phyloP scores from a whole-genome alignment of 2,329 filamentous ascomycete species.

The Fusarium decemcellulare region DNA sequence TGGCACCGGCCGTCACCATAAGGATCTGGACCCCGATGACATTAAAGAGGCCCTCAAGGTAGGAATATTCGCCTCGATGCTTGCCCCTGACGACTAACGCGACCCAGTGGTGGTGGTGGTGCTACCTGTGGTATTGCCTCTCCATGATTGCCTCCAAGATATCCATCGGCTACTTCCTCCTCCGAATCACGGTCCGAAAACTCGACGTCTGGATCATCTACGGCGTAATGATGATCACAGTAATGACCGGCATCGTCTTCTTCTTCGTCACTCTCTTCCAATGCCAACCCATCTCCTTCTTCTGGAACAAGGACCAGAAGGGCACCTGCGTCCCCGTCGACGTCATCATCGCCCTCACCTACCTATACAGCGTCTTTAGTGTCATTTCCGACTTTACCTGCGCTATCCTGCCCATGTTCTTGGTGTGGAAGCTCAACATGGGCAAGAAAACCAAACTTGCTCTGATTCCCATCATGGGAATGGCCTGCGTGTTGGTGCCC shows the following conservation, averaged over 20 bases:
- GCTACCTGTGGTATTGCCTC: conserved; percentile 54
- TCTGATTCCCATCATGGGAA: conserved; percentile 65
- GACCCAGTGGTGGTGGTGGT: conserved; percentile 54
- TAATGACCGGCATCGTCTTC: conserved; percentile 55
- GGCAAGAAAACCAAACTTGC: conserved; percentile 64
- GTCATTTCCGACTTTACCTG: conserved; percentile 66
- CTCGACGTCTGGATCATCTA: conserved; percentile 55
- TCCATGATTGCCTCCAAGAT: conserved; percentile 57
- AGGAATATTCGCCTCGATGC: not conserved
- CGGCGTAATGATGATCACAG: conserved; percentile 51
- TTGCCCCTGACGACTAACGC: not conserved
- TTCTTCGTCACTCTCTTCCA: conserved; percentile 60
- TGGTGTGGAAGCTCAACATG: conserved; percentile 71
- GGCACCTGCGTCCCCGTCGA: conserved; percentile 57
- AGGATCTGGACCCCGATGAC: conserved; percentile 47
- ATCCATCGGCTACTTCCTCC: conserved; percentile 59
- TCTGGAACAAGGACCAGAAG: conserved; percentile 54
- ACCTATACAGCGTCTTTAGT: conserved; percentile 65
- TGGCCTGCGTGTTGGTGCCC: conserved; percentile 65
- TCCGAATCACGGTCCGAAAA: conserved; percentile 55
- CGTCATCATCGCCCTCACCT: conserved; percentile 66
- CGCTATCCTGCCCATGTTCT: conserved; percentile 65
- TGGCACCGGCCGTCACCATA: conserved; percentile 57
- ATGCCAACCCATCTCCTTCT: conserved; percentile 56
- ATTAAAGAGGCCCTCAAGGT: conserved; percentile 54